Base-by-base conservation (phyloP, 1,139 yeast genomes). In the Yarrowia galli region DNA sequence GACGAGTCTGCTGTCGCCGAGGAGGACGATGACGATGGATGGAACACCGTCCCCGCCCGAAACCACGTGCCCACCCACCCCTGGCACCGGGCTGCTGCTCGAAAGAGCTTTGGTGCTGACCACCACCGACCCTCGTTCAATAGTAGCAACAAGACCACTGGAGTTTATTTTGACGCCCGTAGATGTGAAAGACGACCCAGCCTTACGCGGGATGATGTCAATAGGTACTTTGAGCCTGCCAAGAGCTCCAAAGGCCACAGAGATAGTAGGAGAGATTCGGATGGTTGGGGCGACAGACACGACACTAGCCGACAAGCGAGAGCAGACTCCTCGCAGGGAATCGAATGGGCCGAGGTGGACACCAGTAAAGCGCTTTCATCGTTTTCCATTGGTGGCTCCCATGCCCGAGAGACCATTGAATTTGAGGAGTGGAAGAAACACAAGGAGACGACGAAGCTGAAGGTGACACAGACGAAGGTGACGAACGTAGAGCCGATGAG, bases 1-100 rank as follows among this genome's bases (percentile, higher is more conserved):
- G 20, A 67, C 68, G 23, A 45, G n/a, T 46, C 69, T 20, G 71
- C 70, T 12, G 72, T 65, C 16, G 74, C 69, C 13, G 74, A 70
- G 36, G 75, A 69, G 20, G 76, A 68, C 40, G 76, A 69, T 16
- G 77, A 74, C 45, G 79, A 75, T 60, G 79, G 79, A 36, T 77
- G 79, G 79, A 74, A 73, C 68, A 71, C 75, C 23, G 79, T 77
- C 15, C 74, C 73, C 23, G 73, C 75, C 18, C 72, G 72, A 65
- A 71, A 72, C 58, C 58, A 45, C 43, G 64, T 58, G 42, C 69
- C 38, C 53, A 65, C 58, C 64, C 69, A 67, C 67, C 69, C 67
- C 67, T 72, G 69, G 71, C 72, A 45, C 65, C 53, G 68, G 48
- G 64, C 64, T 58, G 63, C 63, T 56, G 49, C 51, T 23, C 53